Percentiles rank a stretch among this genome's conserved stretches.
Evolutionary conservation across 2,329 filamentous ascomycete species (phyloP).

Genomic region (Microsporum canis): DNA sequence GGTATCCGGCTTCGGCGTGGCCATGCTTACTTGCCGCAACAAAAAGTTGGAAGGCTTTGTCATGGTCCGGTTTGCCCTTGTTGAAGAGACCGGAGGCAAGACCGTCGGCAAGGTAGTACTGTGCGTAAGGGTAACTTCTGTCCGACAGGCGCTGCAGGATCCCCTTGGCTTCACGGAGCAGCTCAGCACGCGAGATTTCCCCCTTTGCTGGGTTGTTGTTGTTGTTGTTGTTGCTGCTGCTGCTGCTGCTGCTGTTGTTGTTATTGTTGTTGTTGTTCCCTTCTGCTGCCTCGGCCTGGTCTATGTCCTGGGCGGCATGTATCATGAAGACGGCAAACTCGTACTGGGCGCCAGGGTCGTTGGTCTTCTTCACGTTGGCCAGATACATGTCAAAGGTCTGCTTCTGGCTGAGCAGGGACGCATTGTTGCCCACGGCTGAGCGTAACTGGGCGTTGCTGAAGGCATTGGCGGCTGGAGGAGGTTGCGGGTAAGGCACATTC

Average conservation of each 20-base stretch:
- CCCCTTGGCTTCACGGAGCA: constrained; percentile 75
- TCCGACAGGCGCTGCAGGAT: constrained; percentile 81
- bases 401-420: constrained; percentile 77
- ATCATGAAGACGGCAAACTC: constrained; percentile 94
- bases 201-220: constrained; percentile 16
- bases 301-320: constrained; percentile 51
- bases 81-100: constrained; percentile 90
- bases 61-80: constrained; percentile 86
- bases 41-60: constrained; percentile 84
- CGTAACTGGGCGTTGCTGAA: constrained; percentile 75
- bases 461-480: constrained; percentile 50
- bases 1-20: constrained; percentile 90
- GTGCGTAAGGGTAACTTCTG: constrained; percentile 86
- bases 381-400: constrained; percentile 98
- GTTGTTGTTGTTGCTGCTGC: background rate
- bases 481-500: constrained; percentile 67
- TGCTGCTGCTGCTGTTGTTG: background rate
- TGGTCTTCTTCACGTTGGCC: constrained; percentile 93
- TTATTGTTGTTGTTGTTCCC: background rate
- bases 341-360: constrained; percentile 79
- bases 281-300: constrained; percentile 6
- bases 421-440: constrained; percentile 71
- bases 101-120: constrained; percentile 93
- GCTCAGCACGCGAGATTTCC: constrained; percentile 47
- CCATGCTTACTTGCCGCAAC: constrained; percentile 91